These are phyloP conservation scores for Herpetomonas muscarum DNA, from an alignment of 208 protist genomes.

Conservation along the genomic window DNA sequence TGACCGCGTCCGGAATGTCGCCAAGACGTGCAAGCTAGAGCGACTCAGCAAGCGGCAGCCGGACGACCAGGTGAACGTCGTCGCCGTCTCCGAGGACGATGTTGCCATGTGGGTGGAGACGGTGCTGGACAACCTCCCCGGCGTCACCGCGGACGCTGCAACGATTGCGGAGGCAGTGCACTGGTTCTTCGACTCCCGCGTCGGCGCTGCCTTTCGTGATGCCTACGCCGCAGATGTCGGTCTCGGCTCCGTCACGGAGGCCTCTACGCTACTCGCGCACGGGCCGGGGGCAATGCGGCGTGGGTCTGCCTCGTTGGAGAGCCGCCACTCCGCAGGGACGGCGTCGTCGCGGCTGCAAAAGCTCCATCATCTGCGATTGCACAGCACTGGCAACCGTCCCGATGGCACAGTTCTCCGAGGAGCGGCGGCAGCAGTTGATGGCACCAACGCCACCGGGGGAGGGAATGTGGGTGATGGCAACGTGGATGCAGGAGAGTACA, in stretches of 20 bases:
- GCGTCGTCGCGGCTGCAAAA: neutral
- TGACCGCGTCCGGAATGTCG: slow-evolving; percentile 10
- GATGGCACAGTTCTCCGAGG: too few relatives aligned
- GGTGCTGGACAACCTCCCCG: slow-evolving; percentile 39
- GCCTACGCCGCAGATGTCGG: neutral
- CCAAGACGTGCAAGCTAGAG: slow-evolving; percentile 16
- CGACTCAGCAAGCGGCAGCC: slow-evolving; percentile 13
- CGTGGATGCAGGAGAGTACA: neutral
- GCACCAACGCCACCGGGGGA: too few relatives aligned
- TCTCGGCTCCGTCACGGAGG: too few relatives aligned
- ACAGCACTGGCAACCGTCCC: neutral
- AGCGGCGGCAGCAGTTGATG: too few relatives aligned
- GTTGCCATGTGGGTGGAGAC: slow-evolving; percentile 27
- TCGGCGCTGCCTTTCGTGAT: slow-evolving; percentile 14
- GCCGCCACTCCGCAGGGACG: neutral
- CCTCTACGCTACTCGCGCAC: neutral
- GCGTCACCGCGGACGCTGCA: slow-evolving; percentile 20
- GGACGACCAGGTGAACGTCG: slow-evolving; percentile 11
- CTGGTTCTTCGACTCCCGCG: slow-evolving; percentile 27
- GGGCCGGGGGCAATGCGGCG: too few relatives aligned
- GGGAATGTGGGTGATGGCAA: too few relatives aligned
- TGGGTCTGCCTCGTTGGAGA: neutral
- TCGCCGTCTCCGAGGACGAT: slow-evolving; percentile 23
- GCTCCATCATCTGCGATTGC: neutral
- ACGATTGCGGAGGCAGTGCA: slow-evolving; percentile 32